These are phyloP conservation scores for Pachyrhizus erosus DNA, from an alignment of 306 rosid species.

Conservation along the genomic window DNA sequence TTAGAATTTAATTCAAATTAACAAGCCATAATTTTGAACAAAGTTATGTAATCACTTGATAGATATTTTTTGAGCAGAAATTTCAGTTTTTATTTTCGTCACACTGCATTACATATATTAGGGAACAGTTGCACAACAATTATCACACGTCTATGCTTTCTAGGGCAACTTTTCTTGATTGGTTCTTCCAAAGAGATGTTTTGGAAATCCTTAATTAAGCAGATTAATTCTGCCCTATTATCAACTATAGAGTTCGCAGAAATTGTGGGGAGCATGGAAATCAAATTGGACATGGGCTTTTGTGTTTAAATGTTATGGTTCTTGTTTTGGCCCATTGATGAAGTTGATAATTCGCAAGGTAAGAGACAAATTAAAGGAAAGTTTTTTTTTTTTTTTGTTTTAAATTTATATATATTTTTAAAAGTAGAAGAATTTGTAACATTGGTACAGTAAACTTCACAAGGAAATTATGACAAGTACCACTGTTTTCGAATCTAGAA, in stretches of 20 bases:
- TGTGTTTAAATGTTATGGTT: no score
- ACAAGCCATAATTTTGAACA: background rate
- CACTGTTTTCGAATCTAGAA: background rate
- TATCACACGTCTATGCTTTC: background rate
- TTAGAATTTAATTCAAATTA: background rate
- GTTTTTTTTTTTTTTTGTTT: no score
- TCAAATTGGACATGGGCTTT: no score
- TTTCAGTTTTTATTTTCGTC: background rate
- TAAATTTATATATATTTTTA: no score
- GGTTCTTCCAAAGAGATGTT: background rate
- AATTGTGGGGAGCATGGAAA: background rate
- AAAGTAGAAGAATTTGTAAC: background rate
- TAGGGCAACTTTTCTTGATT: background rate
- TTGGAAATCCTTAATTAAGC: background rate
- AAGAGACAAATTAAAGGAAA: background rate
- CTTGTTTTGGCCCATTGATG: background rate
- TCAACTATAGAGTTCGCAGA: background rate
- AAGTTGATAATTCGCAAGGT: background rate
- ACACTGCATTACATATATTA: background rate
- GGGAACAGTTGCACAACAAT: background rate
- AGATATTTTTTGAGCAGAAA: background rate
- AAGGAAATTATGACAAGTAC: background rate
- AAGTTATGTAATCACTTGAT: background rate
- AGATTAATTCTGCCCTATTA: background rate
- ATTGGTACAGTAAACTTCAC: background rate